phyloP scores from a whole-genome alignment of 805 yeast species.

The Saccharomycopsis guyanensis region DNA sequence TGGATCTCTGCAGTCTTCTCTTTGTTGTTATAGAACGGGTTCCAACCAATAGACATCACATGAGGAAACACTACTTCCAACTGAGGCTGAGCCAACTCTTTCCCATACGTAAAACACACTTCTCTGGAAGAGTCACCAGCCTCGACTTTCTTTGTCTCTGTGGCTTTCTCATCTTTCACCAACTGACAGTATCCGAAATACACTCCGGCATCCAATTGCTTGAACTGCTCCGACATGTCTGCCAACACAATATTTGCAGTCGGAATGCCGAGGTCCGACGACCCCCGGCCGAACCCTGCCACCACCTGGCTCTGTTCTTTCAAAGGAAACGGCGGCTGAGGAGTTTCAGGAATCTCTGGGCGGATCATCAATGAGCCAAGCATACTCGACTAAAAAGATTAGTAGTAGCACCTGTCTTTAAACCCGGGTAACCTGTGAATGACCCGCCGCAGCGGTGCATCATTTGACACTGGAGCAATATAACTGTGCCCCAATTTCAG shows the following conservation, averaged over 20 bases:
- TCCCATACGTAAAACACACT: constrained; percentile 59
- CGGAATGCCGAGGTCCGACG: constrained; percentile 88
- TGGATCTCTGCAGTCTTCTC: constrained; percentile 84
- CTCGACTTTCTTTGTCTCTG: constrained; percentile 21
- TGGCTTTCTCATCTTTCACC: constrained; percentile 21
- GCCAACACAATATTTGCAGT: constrained; percentile 82
- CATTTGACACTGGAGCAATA: no score
- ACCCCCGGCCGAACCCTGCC: constrained; percentile 94
- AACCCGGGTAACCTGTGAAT: no score
- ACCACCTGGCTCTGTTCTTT: constrained; percentile 42
- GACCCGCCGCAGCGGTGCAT: no score
- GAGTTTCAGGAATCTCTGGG: constrained; percentile 33
- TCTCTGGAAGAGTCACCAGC: constrained; percentile 28
- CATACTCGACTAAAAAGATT: no score
- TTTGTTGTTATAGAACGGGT: constrained; percentile 79
- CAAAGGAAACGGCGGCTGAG: constrained; percentile 42
- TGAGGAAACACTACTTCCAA: constrained; percentile 57
- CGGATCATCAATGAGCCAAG: constrained; percentile 10
- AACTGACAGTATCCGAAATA: constrained; percentile 74
- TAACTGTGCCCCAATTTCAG: no score
- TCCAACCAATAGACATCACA: constrained; percentile 95
- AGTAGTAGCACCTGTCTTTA: no score
- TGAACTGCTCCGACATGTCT: constrained; percentile 35
- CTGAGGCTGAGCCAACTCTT: constrained; percentile 32
- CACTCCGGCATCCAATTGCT: constrained; percentile 61